Evolutionary conservation across 768 basidiomycete genomes (phyloP), one percentile per base, ranked within the genome.

Genomic region (Tricholoma matsutake): DNA sequence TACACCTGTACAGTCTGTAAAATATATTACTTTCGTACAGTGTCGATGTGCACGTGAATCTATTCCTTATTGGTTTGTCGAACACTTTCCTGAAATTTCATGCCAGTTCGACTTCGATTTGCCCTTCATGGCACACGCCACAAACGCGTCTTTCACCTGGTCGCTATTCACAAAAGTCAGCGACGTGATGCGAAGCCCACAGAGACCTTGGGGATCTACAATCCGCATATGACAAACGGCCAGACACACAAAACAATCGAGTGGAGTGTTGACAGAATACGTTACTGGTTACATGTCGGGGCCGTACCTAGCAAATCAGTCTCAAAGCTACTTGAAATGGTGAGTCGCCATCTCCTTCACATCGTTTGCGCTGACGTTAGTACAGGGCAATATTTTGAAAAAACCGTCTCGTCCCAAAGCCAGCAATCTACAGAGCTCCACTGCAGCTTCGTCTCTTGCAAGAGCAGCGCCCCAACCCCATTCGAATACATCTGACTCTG

Each of bases 201-300:
- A 66, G 96, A 98, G 75, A 82, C 87, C 39, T 78, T 98, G 53
- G 96, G 94, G 32, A 80, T 90, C 52, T 97, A 91, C 77, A 80
- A 92, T 72, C 94, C 93, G 3, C 85, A 81, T 63, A 74, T 85
- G 51, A 73, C 72, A 54, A 78, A 71, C 16, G 82, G 79, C 37
- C 72, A 79, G 61, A 73, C 77, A 22, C 80, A 84, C 65, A 96
- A 95, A 75, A 86, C 83, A 34, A 79, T 98, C 59, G 83, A 88
- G 66, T 98, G 96, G 95, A 94, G 94, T 73, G 87, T 89, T 25
- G 88, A 92, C 67, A 85, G 96, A 71, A 92, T 98, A 72, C 81
- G 82, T 61, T 94, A 92, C 69, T 98, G 96, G 96, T 73, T 98
- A 39, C 81, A 81, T 34, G 85, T 89, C 16, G 96, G 95, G 0